Conservation (phyloP, 2,329 filamentous ascomycete species). For the Mycogone perniciosa region DNA sequence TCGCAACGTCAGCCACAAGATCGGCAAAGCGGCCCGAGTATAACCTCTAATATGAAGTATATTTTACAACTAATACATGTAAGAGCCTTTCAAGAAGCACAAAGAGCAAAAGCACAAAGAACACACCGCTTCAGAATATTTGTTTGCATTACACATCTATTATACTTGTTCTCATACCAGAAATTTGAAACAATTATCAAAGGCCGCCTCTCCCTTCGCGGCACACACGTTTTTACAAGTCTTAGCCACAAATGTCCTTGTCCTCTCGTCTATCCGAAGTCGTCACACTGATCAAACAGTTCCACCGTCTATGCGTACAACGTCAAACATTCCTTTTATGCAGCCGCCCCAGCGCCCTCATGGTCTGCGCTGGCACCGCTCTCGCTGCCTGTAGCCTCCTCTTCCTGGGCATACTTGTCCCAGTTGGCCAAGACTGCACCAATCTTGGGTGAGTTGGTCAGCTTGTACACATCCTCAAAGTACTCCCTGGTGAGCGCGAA, state of each 20-base stretch:
- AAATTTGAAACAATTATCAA: not conserved
- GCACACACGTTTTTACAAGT: not conserved
- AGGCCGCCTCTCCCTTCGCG: not conserved
- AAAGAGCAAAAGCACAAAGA: not conserved
- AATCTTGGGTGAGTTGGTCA: conserved; percentile 80
- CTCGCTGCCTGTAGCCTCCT: conserved; percentile 30
- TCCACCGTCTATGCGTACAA: not conserved
- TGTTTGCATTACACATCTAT: conserved; percentile 8
- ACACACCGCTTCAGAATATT: not conserved
- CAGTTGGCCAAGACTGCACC: conserved; percentile 79
- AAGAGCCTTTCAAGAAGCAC: not conserved
- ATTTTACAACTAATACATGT: too few species aligned
- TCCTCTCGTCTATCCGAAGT: conserved; percentile 2
- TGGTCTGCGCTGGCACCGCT: conserved; percentile 36
- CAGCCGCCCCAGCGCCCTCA: conserved; percentile 37
- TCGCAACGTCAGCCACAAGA: too few species aligned
- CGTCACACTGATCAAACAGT: not conserved
- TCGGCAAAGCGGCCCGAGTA: too few species aligned
- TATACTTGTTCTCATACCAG: not conserved
- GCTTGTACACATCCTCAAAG: conserved; percentile 94
- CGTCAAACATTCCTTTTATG: conserved; percentile 21
- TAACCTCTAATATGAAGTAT: too few species aligned
- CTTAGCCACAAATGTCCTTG: not conserved
- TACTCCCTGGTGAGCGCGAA: conserved; percentile 98
- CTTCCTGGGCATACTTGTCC: conserved; percentile 61